phyloP scores from a whole-genome alignment of 1,284 basidiomycete species.

The Malassezia arunalokei region DNA sequence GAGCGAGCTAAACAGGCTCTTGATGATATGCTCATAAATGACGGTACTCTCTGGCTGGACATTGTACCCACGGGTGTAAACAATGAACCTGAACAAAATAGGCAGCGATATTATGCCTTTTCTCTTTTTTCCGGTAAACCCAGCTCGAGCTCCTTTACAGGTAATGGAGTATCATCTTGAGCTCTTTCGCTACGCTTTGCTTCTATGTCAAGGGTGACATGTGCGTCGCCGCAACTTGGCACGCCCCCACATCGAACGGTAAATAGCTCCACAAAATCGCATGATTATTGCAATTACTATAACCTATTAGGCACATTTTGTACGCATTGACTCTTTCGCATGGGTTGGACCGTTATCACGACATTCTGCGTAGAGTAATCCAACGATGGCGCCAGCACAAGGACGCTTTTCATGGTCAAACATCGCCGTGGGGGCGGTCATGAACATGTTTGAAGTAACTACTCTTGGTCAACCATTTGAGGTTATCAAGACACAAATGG shows the following conservation, averaged over 20 bases:
- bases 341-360: no score
- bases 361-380: no score
- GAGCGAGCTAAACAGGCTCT: slow-evolving; percentile 52
- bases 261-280: neutral
- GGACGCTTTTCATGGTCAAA: slow-evolving; percentile 97
- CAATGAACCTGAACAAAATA: neutral
- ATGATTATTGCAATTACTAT: neutral
- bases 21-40: slow-evolving; percentile 75
- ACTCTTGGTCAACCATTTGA: slow-evolving; percentile 96
- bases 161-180: no score
- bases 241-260: no score
- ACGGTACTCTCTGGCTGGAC: slow-evolving; percentile 90
- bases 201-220: no score
- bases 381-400: slow-evolving; percentile 50
- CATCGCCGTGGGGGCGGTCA: slow-evolving; percentile 77
- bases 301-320: no score
- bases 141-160: no score
- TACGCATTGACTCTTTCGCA: no score
- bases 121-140: neutral
- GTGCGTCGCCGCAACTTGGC: no score
- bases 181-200: no score
- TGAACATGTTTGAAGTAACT: slow-evolving; percentile 74
- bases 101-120: slow-evolving; percentile 5
- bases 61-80: neutral
- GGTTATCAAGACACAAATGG: slow-evolving; percentile 72